Percentiles rank a stretch among this genome's conserved stretches.
Conservation (phyloP, 2,329 filamentous ascomycete species). For the Berkeleyomyces basicola region DNA sequence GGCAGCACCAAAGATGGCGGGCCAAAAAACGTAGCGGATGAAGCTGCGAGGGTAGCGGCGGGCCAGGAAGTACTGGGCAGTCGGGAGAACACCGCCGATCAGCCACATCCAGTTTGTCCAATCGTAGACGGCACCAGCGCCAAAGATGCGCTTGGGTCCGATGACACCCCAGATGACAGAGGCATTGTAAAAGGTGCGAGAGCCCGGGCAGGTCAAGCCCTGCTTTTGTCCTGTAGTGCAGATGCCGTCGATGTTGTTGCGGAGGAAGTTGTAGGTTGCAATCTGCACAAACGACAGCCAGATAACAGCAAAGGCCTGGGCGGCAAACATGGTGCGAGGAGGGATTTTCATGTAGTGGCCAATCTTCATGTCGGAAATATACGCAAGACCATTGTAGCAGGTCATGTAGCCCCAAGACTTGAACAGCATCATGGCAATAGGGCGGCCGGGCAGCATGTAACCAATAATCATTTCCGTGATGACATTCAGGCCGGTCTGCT, state of each 20-base stretch:
- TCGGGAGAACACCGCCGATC: conserved; percentile 31
- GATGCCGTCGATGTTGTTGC: conserved; percentile 33
- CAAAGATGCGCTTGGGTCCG: conserved; percentile 24
- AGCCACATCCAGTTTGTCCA: conserved; percentile 39
- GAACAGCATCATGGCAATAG: conserved; percentile 34
- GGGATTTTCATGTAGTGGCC: conserved; percentile 38
- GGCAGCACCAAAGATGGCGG: conserved; percentile 35
- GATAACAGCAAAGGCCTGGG: conserved; percentile 26
- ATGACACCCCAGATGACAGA: conserved; percentile 47
- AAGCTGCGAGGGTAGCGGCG: conserved; percentile 29
- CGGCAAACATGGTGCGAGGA: conserved; percentile 31
- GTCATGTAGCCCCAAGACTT: conserved; percentile 32
- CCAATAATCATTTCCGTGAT: conserved; percentile 33
- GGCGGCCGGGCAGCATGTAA: conserved; percentile 31
- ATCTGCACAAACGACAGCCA: conserved; percentile 26
- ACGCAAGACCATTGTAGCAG: conserved; percentile 29
- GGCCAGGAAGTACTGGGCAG: conserved; percentile 32
- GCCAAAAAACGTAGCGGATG: conserved; percentile 34
- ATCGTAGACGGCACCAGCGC: conserved; percentile 29
- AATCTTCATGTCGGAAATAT: conserved; percentile 33
- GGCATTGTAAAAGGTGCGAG: conserved; percentile 42
- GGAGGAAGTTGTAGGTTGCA: conserved; percentile 24
- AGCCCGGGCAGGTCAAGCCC: conserved; percentile 39
- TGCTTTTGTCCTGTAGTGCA: conserved; percentile 32
- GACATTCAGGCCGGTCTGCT: conserved; percentile 31